phyloP scores from a whole-genome alignment of 495 filamentous ascomycete genomes.

The Jackrogersella minutella region DNA sequence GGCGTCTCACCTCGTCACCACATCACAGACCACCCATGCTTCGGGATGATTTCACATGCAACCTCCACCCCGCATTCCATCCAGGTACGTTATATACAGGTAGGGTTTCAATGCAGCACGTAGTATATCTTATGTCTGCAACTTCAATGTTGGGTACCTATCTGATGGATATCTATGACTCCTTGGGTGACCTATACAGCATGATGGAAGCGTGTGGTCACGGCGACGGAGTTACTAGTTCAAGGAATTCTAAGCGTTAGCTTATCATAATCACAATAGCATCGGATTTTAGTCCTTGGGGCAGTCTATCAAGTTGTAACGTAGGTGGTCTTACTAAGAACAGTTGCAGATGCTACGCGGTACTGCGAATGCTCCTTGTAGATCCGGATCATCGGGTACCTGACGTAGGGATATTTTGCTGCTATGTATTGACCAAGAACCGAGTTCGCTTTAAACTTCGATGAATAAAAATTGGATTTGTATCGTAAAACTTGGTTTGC shows the following conservation, averaged over 20 bases:
- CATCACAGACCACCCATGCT: background rate
- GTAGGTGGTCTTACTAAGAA: constrained; percentile 11
- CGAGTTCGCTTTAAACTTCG: no score
- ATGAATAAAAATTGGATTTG: no score
- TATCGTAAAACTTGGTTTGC: no score
- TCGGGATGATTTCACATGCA: constrained; percentile 7
- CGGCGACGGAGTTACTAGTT: constrained; percentile 8
- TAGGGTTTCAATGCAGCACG: constrained; percentile 26
- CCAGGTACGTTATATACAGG: constrained; percentile 6
- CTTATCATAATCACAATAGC: background rate
- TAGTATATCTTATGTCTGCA: background rate
- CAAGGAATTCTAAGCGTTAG: background rate
- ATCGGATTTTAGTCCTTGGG: background rate
- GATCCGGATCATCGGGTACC: constrained; percentile 33
- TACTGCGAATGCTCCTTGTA: constrained; percentile 23
- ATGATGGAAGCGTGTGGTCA: constrained; percentile 14
- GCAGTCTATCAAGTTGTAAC: constrained; percentile 11
- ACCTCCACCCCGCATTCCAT: constrained; percentile 7
- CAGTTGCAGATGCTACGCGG: constrained; percentile 22
- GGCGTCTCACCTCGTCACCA: background rate
- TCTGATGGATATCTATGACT: background rate
- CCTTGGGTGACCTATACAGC: background rate
- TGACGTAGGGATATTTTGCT: constrained; percentile 1
- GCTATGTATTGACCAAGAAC: no score
- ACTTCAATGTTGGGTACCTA: background rate